Evolutionary conservation across 768 basidiomycete genomes (phyloP), one percentile per base, ranked within the genome.

Genomic region (Suillus discolor): DNA sequence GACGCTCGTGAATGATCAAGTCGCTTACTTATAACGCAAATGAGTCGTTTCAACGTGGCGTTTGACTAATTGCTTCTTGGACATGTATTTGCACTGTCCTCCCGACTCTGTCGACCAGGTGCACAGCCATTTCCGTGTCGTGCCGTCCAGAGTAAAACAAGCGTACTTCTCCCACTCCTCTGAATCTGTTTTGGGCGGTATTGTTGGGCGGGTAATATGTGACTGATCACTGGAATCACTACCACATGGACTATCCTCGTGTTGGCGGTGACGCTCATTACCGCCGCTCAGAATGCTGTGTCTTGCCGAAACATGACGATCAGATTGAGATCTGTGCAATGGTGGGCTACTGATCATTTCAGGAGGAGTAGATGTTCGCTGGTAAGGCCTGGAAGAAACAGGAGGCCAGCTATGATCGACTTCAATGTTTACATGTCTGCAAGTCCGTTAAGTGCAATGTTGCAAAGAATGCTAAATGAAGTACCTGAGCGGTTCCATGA

Each of bases 1-100:
- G 39, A 20, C 20, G 4, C 41, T 31, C 18, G 25, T 28, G 18
- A 60, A 31, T 60, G 18, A 60, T 41, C 18, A 45, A 44, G n/a
- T 71, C 47, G 67, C 86, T 66, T 66, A 87, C 89, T 85, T 87
- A 69, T 85, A 80, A 61, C 83, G 80, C 55, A 91, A 72, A 71
- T 90, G 89, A 16, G 83, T 85, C 11, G 85, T 84, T 73, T 87
- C 82, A 57, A 91, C 81, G 73, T 91, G 89, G 34, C 89, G 82
- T 73, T 89, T 89, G 65, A 90, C 86, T 51, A 89, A 80, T 72
- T 89, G 89, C 73, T 87, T 89, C 71, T 87, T 86, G 31, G 82
- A 78, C 41, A 73, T 71, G 67, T 85, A 85, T 25, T 77, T 72
- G 67, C 84, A 86, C 38, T 71, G 73, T 68, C 65, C 78, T 63